Conservation (phyloP, 495 filamentous ascomycete species). For the Aspergillus leporis region DNA sequence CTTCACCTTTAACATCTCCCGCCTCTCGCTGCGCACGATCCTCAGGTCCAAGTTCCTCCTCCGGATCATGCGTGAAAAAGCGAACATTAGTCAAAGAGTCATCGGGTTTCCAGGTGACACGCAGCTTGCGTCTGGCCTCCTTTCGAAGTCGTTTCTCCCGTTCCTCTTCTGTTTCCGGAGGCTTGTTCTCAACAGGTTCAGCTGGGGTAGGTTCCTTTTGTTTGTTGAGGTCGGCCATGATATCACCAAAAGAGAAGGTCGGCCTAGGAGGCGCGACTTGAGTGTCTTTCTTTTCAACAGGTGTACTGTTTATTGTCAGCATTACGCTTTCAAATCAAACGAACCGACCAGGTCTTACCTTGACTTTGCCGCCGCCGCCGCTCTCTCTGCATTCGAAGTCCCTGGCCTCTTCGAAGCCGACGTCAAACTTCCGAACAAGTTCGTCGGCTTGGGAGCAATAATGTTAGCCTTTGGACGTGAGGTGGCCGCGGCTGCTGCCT, state of each 20-base stretch:
- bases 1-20: slow-evolving; percentile 72
- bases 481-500: slow-evolving; percentile 29
- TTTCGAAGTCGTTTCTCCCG: slow-evolving; percentile 73
- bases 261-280: slow-evolving; percentile 41
- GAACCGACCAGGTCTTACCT: slow-evolving; percentile 28
- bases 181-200: slow-evolving; percentile 52
- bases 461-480: slow-evolving; percentile 50
- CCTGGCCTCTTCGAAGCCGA: slow-evolving; percentile 64
- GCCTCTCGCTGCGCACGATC: slow-evolving; percentile 66
- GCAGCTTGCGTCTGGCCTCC: slow-evolving; percentile 70
- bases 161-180: slow-evolving; percentile 76
- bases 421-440: slow-evolving; percentile 57
- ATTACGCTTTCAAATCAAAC: not conserved
- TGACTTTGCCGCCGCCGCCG: slow-evolving; percentile 45
- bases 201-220: slow-evolving; percentile 57
- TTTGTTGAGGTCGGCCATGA: slow-evolving; percentile 67
- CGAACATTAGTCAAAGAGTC: slow-evolving; percentile 69
- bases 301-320: slow-evolving; percentile 29
- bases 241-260: slow-evolving; percentile 54
- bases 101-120: slow-evolving; percentile 72
- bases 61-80: slow-evolving; percentile 75
- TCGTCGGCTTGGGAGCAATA: slow-evolving; percentile 56
- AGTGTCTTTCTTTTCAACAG: slow-evolving; percentile 44
- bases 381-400: slow-evolving; percentile 54
- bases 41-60: slow-evolving; percentile 74